phyloP scores from a whole-genome alignment of 345 rosid species.

The Hypericum androsaemum region DNA sequence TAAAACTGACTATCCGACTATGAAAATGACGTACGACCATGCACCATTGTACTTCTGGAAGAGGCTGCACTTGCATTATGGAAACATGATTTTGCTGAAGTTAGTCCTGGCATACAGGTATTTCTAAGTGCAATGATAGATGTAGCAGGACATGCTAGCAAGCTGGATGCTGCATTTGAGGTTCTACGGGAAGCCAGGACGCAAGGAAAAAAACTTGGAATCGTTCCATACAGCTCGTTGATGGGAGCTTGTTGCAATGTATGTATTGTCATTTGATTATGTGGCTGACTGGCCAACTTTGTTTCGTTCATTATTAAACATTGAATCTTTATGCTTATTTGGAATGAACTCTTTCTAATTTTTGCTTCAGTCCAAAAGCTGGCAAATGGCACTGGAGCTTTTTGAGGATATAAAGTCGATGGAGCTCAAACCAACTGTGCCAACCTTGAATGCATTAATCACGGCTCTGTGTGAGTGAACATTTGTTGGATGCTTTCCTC shows the following conservation, averaged over 20 bases:
- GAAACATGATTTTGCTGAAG: constrained; percentile 6
- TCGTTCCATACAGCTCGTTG: constrained; percentile 77
- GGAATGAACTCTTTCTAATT: constrained; percentile 2
- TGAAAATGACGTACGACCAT: too few relatives aligned
- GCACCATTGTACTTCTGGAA: constrained; percentile 1
- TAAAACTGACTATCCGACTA: background rate
- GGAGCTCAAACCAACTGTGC: constrained; percentile 55
- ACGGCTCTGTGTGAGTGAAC: constrained; percentile 73
- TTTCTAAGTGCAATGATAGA: constrained; percentile 82
- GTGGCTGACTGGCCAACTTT: background rate
- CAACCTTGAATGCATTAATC: constrained; percentile 81
- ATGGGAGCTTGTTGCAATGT: constrained; percentile 99
- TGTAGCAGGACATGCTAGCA: constrained; percentile 81
- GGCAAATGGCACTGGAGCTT: constrained; percentile 79
- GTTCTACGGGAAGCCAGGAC: constrained; percentile 51
- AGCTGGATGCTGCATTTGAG: constrained; percentile 68
- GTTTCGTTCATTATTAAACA: background rate
- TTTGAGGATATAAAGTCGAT: constrained; percentile 60
- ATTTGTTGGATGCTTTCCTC: background rate
- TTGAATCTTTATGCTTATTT: background rate
- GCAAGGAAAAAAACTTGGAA: constrained; percentile 54
- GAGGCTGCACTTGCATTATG: background rate
- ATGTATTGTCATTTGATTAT: constrained; percentile 22
- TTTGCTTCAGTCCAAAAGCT: constrained; percentile 58
- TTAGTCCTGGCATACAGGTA: constrained; percentile 37